Evolutionary conservation across 768 basidiomycete genomes (phyloP).

Genomic region (Tulasnella calospora): DNA sequence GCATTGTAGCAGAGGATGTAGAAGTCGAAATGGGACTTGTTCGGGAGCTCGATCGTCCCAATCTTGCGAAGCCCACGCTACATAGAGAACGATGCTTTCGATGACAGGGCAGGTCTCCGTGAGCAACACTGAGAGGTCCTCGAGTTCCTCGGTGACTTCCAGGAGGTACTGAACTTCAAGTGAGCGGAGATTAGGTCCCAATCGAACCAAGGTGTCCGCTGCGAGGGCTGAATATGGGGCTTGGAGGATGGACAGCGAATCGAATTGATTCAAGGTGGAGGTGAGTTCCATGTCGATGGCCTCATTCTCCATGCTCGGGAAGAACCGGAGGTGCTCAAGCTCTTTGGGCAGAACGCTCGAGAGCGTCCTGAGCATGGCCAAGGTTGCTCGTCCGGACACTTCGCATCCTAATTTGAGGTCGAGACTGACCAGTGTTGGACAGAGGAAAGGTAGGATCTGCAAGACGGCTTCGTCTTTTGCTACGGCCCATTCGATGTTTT

Average conservation of each 20-base stretch:
- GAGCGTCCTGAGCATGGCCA: not conserved
- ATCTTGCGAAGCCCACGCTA: not conserved
- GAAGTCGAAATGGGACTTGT: not conserved
- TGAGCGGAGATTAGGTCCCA: not conserved
- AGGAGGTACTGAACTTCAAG: conserved; percentile 6
- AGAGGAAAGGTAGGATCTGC: not conserved
- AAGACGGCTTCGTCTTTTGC: not conserved
- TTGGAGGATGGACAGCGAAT: not conserved
- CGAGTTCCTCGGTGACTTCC: not conserved
- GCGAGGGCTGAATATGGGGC: not conserved
- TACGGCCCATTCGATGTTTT: not conserved
- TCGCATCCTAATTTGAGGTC: not conserved
- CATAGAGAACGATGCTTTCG: not conserved
- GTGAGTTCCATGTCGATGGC: not conserved
- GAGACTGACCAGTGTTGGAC: not conserved
- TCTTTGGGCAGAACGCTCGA: not conserved
- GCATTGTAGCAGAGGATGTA: not conserved
- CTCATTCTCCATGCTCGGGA: not conserved
- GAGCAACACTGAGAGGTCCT: not conserved
- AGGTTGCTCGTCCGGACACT: not conserved
- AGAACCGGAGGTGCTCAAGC: not conserved
- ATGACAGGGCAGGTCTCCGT: not conserved
- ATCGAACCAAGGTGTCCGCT: not conserved
- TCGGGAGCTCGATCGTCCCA: not conserved
- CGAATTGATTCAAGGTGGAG: not conserved